Conservation (phyloP, 2,329 filamentous ascomycete species). For the Fusarium tanahbumbuense region DNA sequence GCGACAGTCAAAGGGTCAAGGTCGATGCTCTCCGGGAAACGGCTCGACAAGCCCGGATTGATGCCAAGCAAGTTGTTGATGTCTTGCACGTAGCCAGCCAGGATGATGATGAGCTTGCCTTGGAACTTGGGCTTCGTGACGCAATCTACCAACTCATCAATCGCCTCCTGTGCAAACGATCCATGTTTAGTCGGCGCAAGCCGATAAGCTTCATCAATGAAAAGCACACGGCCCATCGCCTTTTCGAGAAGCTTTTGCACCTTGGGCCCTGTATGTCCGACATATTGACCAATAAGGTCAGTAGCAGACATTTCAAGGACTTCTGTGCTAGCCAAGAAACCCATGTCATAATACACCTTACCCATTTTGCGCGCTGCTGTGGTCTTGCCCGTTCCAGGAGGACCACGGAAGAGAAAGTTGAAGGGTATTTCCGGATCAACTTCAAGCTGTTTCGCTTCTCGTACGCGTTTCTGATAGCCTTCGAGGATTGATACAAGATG, state of each 20-base stretch:
- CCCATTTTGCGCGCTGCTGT: conserved; percentile 80
- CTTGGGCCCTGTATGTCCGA: conserved; percentile 78
- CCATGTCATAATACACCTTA: conserved; percentile 80
- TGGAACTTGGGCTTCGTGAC: conserved; percentile 67
- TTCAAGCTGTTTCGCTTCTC: conserved; percentile 38
- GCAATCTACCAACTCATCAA: conserved; percentile 65
- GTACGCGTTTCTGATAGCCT: conserved; percentile 63
- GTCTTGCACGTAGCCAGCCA: conserved; percentile 75
- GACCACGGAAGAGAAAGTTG: conserved; percentile 75
- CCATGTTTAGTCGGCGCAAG: conserved; percentile 54
- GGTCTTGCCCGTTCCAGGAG: conserved; percentile 78
- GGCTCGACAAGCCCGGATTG: conserved; percentile 72
- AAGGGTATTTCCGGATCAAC: conserved; percentile 66
- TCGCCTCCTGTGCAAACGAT: conserved; percentile 66
- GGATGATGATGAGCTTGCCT: conserved; percentile 72
- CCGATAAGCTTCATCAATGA: conserved; percentile 79
- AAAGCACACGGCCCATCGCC: conserved; percentile 73
- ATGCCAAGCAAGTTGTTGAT: conserved; percentile 71
- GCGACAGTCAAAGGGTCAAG: conserved; percentile 61
- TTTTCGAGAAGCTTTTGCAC: conserved; percentile 68
- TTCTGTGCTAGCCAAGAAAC: conserved; percentile 69
- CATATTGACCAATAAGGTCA: conserved; percentile 74
- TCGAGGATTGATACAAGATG: conserved; percentile 64
- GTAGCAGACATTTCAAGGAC: conserved; percentile 75
- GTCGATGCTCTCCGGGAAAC: conserved; percentile 71